phyloP scores from a whole-genome alignment of 140 eudicot species.

The Senecio squalidus region DNA sequence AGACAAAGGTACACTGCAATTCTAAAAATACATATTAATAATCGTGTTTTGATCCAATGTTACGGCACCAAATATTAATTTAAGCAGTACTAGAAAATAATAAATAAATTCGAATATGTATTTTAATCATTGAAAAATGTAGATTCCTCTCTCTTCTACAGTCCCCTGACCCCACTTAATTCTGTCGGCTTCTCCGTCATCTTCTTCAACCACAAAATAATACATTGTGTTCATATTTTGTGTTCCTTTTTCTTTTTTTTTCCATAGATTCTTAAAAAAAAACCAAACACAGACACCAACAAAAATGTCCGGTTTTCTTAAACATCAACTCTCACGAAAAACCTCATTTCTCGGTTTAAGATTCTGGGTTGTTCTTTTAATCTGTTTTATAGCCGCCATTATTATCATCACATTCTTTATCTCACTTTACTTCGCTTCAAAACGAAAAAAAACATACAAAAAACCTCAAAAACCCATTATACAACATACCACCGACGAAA shows the following conservation, averaged over 20 bases:
- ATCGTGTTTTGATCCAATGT: slow-evolving; percentile 13
- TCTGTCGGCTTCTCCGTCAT: slow-evolving; percentile 18
- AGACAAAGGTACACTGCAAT: too few relatives aligned
- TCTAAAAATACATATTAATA: background rate
- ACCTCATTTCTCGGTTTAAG: slow-evolving; percentile 75
- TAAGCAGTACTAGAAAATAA: background rate
- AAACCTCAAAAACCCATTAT: slow-evolving; percentile 44
- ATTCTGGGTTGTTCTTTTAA: slow-evolving; percentile 67
- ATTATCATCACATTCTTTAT: slow-evolving; percentile 51
- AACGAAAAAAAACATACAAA: slow-evolving; percentile 18
- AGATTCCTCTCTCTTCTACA: slow-evolving; percentile 6
- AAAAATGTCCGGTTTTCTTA: slow-evolving; percentile 39
- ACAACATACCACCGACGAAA: slow-evolving; percentile 58
- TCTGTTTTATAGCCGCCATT: slow-evolving; percentile 63
- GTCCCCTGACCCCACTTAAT: slow-evolving; percentile 22
- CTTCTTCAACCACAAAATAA: background rate
- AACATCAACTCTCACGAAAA: slow-evolving; percentile 44
- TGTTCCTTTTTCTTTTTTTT: background rate
- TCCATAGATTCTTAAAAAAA: slow-evolving; percentile 6
- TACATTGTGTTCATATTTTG: background rate
- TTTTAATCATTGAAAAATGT: slow-evolving; percentile 11
- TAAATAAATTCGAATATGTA: slow-evolving; percentile 4
- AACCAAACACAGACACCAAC: slow-evolving; percentile 11
- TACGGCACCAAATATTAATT: background rate
- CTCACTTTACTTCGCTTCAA: slow-evolving; percentile 68